A percentile compares a stretch with the other conserved stretches of the same genome.
phyloP scores from a whole-genome alignment of 345 rosid genomes.

The Barbarea vulgaris region DNA sequence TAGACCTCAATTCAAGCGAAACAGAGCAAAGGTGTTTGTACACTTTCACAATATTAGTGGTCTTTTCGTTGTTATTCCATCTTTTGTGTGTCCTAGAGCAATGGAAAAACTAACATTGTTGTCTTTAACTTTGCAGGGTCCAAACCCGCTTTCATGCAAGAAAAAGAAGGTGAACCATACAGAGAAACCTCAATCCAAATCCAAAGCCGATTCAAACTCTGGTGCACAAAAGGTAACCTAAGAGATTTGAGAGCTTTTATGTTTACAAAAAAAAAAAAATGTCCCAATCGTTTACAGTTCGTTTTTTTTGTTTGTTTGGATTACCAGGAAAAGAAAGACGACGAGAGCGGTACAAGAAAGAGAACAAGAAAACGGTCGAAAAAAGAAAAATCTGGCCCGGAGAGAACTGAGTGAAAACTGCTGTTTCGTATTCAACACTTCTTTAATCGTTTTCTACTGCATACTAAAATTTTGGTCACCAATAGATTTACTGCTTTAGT shows the following conservation, averaged over 20 bases:
- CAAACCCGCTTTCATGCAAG: constrained; percentile 86
- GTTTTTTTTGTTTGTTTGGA: background rate
- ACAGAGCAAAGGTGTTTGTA: constrained; percentile 63
- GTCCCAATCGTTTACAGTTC: background rate
- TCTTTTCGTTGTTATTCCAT: background rate
- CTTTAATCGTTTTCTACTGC: background rate
- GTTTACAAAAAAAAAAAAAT: background rate
- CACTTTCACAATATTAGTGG: background rate
- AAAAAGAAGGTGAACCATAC: constrained; percentile 49
- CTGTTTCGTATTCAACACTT: constrained; percentile 1
- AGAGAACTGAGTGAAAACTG: constrained; percentile 7
- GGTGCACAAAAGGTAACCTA: constrained; percentile 45
- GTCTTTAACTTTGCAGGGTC: constrained; percentile 58
- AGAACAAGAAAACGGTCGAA: constrained; percentile 31
- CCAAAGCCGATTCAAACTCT: constrained; percentile 25
- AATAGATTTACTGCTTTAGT: background rate
- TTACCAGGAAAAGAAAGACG: constrained; percentile 28
- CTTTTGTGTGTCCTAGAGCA: background rate
- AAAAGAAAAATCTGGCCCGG: constrained; percentile 26
- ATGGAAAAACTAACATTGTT: constrained; percentile 9
- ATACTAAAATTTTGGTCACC: background rate
- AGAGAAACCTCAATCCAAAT: constrained; percentile 37
- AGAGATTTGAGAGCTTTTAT: background rate
- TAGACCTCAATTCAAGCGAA: constrained; percentile 78
- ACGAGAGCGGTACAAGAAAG: constrained; percentile 5